Percentiles rank a stretch among this genome's conserved stretches.
These are phyloP conservation scores for Ceratobasidium papillatum DNA, from an alignment of 1,284 basidiomycete genomes.

Conservation along the genomic window DNA sequence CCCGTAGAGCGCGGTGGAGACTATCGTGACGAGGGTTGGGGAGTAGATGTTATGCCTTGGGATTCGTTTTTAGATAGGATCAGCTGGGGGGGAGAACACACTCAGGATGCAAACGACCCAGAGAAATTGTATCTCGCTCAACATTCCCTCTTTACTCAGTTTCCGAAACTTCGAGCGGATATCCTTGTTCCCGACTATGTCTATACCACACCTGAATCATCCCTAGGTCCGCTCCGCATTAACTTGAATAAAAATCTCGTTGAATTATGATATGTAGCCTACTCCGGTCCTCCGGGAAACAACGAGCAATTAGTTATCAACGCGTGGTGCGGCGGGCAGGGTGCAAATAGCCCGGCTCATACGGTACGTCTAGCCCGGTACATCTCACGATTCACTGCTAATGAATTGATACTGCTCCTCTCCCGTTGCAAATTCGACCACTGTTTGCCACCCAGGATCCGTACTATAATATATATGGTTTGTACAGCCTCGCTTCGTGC, in stretches of 20 bases:
- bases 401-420: constrained; percentile 27
- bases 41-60: constrained; percentile 82
- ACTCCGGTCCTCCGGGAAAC: constrained; percentile 64
- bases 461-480: constrained; percentile 90
- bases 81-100: constrained; percentile 49
- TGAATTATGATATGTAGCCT: constrained; percentile 55
- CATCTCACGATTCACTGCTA: not conserved
- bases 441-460: constrained; percentile 71
- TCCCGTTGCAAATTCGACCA: constrained; percentile 25
- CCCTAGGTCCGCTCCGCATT: not conserved
- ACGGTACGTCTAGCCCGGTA: constrained; percentile 65
- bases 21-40: constrained; percentile 85
- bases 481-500: constrained; percentile 45
- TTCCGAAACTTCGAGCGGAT: constrained; percentile 79
- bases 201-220: constrained; percentile 65
- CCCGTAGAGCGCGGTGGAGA: constrained; percentile 90
- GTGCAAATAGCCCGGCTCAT: constrained; percentile 87
- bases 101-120: constrained; percentile 44
- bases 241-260: constrained; percentile 56
- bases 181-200: constrained; percentile 87
- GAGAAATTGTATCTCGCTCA: constrained; percentile 86
- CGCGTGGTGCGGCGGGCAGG: constrained; percentile 86
- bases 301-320: constrained; percentile 79
- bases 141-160: constrained; percentile 85
- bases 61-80: constrained; percentile 73